Evolutionary conservation across 139 green algal genomes (phyloP), one percentile per base, ranked within the genome.

Genomic region (Dunaliella primolecta): DNA sequence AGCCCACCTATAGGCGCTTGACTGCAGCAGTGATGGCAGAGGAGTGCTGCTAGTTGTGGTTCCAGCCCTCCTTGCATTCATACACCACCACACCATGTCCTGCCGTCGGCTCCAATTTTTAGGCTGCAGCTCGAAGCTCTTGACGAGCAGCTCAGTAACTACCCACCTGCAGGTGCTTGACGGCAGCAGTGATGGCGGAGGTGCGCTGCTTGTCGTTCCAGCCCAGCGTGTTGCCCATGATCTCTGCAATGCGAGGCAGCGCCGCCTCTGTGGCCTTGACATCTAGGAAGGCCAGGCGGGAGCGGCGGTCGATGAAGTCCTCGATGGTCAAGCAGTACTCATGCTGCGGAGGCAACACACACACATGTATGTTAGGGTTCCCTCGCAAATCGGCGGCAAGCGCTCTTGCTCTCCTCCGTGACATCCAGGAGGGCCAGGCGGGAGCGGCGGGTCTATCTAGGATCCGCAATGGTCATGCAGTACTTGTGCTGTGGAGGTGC

Each of bases 261-360:
- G 96, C 95, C 84, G 92, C 84, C 75, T 92, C 46, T 33, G 91
- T 90, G 1, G 97, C 96, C 30, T 83, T 36, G 0, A 90, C 92
- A 81, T 99, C 97, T 70, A 99, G 85, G 90, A 99, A 99, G 0
- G 96, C 96, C 11, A 99, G 91, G 25, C 97, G 93, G 0, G 95
- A 98, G 55, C 97, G 89, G 1, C 97, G 88, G 0, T 93, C 92
- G 21, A 99, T 79, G 86, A 99, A 99, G 88, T 99, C 97, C 64
- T 95, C 92, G 32, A 96, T 91, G 7, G 91, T 96, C 84, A 94
- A 86, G 88, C 96, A 99, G 81, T 94, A 97, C 92, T 99, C 97
- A 77, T 97, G 37, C 23, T 89, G 37, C 87, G 76, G n/a, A n/a
- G n/a, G n/a, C n/a, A n/a, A n/a, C n/a, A n/a, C 75, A 37, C 25